Conservation (phyloP, 257 asterid genomes). For the Penstemon eatonii region DNA sequence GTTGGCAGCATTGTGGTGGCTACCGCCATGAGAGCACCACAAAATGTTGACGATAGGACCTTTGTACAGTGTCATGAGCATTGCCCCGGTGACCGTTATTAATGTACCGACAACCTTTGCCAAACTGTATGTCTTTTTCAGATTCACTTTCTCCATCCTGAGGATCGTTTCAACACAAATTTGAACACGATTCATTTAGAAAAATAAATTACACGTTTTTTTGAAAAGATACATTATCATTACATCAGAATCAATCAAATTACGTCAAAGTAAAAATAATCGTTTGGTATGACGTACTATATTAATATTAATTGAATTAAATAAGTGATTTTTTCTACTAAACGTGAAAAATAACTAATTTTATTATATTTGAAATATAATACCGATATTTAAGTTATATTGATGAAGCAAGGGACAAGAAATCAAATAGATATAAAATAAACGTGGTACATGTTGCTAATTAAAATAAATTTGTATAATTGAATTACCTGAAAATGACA, state of each 20-base stretch:
- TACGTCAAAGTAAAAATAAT: too few relatives aligned
- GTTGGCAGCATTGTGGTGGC: slow-evolving; percentile 35
- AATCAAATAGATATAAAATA: too few relatives aligned
- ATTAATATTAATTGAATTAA: too few relatives aligned
- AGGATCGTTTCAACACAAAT: background rate
- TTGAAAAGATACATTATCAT: too few relatives aligned
- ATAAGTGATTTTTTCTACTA: too few relatives aligned
- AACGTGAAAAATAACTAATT: too few relatives aligned
- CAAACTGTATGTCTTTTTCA: slow-evolving; percentile 45
- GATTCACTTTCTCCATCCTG: slow-evolving; percentile 73
- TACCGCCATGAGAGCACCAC: slow-evolving; percentile 35
- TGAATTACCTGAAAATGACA: slow-evolving; percentile 65
- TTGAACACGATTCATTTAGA: background rate
- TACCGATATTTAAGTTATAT: too few relatives aligned
- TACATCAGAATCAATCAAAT: too few relatives aligned
- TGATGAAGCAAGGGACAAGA: too few relatives aligned
- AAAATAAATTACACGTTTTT: background rate
- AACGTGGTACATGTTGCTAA: too few relatives aligned
- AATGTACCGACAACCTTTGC: slow-evolving; percentile 72
- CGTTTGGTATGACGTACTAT: too few relatives aligned
- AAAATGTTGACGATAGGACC: slow-evolving; percentile 70
- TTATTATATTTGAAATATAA: too few relatives aligned
- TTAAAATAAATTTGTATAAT: background rate
- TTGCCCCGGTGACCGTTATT: slow-evolving; percentile 70
- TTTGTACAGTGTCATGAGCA: slow-evolving; percentile 74